These are phyloP conservation scores for Ceratocystis colombiana DNA, from an alignment of 2,329 filamentous ascomycete species.

Conservation along the genomic window DNA sequence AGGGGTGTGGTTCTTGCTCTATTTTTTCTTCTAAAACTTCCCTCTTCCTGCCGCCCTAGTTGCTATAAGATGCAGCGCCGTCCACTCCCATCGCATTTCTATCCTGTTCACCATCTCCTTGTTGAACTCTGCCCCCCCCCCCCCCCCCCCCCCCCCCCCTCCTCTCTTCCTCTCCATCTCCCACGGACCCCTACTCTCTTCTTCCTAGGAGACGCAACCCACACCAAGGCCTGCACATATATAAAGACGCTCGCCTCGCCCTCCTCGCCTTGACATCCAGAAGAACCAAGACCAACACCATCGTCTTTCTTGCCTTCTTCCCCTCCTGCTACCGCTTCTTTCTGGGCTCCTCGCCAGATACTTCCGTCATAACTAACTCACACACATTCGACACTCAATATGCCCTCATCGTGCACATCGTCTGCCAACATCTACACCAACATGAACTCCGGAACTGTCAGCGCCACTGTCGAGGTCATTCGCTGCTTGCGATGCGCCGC, in stretches of 20 bases:
- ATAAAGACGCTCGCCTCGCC: constrained; percentile 2
- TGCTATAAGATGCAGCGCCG: constrained; percentile 2
- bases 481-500: constrained; percentile 54
- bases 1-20: constrained; percentile 1
- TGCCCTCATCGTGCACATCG: constrained; percentile 36
- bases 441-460: constrained; percentile 41
- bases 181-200: background rate
- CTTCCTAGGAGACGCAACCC: background rate
- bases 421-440: constrained; percentile 33
- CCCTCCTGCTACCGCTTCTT: background rate
- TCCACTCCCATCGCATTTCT: constrained; percentile 1
- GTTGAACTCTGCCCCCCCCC: background rate
- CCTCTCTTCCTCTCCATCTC: no score
- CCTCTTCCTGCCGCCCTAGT: background rate
- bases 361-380: background rate
- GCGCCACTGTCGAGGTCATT: constrained; percentile 48
- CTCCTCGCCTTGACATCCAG: background rate
- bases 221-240: constrained; percentile 2
- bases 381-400: constrained; percentile 31
- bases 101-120: constrained; percentile 14
- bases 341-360: background rate
- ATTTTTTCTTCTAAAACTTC: background rate
- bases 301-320: background rate
- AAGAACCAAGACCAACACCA: background rate
- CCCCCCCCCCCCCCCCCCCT: background rate